These are phyloP conservation scores for Ustilago hordei DNA, from an alignment of 1,284 basidiomycete species.

Conservation along the genomic window DNA sequence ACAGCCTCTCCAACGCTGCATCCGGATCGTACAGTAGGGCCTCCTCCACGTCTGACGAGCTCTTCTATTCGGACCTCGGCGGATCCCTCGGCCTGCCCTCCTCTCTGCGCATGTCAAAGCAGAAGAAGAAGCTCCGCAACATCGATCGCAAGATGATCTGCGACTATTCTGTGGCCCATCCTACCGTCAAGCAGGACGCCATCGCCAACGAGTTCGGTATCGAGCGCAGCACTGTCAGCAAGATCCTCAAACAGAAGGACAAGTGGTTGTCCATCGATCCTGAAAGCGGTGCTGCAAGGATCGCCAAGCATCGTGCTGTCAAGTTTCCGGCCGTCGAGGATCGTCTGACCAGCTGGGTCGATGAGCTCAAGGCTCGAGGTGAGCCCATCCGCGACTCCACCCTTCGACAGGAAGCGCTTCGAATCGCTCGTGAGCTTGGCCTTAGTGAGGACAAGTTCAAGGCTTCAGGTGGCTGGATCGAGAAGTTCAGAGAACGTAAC, in stretches of 20 bases:
- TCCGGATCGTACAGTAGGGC: conserved; percentile 46
- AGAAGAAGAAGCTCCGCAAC: conserved; percentile 53
- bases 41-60: conserved; percentile 43
- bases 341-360: conserved; percentile 76
- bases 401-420: conserved; percentile 79
- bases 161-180: conserved; percentile 39
- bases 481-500: conserved; percentile 87
- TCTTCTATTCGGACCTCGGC: conserved; percentile 24
- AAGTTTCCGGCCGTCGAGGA: conserved; percentile 80
- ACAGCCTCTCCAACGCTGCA: conserved; percentile 45
- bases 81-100: conserved; percentile 25
- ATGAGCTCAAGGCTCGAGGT: conserved; percentile 73
- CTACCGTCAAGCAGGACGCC: conserved; percentile 44
- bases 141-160: conserved; percentile 53
- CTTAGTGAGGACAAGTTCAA: conserved; percentile 82
- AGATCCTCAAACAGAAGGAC: conserved; percentile 85
- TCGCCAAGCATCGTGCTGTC: conserved; percentile 59
- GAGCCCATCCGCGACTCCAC: conserved; percentile 77
- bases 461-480: conserved; percentile 88
- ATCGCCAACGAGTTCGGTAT: conserved; percentile 76
- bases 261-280: conserved; percentile 79
- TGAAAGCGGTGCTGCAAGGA: conserved; percentile 38
- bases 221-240: conserved; percentile 91
- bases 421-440: conserved; percentile 75
- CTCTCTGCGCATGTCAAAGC: conserved; percentile 46